Conservation (phyloP, 2,329 filamentous ascomycete species). For the Ascochyta rabiei region DNA sequence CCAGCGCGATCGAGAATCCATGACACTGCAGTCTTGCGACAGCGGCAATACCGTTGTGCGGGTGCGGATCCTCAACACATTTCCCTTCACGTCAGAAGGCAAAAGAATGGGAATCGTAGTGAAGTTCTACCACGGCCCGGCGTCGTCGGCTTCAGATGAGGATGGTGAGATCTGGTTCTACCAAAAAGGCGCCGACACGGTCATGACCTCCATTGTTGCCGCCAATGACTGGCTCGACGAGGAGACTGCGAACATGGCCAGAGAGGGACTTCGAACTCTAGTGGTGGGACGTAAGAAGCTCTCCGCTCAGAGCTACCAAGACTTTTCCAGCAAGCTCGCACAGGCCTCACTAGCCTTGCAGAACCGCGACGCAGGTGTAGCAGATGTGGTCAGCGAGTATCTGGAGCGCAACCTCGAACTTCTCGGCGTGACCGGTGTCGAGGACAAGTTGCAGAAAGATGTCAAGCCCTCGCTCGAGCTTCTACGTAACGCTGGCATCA, state of each 20-base stretch:
- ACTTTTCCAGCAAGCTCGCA: conserved; percentile 76
- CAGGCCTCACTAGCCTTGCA: conserved; percentile 81
- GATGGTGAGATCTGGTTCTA: conserved; percentile 95
- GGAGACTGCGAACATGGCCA: conserved; percentile 99
- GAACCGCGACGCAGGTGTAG: conserved; percentile 81
- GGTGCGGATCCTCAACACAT: conserved; percentile 89
- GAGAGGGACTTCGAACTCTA: conserved; percentile 90
- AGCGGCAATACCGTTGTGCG: conserved; percentile 77
- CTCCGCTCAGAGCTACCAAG: conserved; percentile 76
- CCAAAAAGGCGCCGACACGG: conserved; percentile 96
- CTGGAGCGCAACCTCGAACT: conserved; percentile 90
- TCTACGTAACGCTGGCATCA: conserved; percentile 94
- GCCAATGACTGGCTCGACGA: conserved; percentile 99
- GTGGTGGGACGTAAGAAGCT: conserved; percentile 93
- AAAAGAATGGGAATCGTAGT: conserved; percentile 99
- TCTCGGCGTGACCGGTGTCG: conserved; percentile 95
- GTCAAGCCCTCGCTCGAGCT: conserved; percentile 96
- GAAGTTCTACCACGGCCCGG: conserved; percentile 66
- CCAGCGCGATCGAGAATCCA: conserved; percentile 84
- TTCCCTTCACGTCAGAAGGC: conserved; percentile 96
- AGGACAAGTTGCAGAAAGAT: conserved; percentile 93
- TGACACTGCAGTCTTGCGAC: conserved; percentile 78
- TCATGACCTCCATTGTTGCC: conserved; percentile 95
- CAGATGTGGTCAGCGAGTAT: conserved; percentile 76
- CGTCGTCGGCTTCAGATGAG: conserved; percentile 53